phyloP scores from a whole-genome alignment of 176 grass and related monocot species.

The Leersia perrieri region DNA sequence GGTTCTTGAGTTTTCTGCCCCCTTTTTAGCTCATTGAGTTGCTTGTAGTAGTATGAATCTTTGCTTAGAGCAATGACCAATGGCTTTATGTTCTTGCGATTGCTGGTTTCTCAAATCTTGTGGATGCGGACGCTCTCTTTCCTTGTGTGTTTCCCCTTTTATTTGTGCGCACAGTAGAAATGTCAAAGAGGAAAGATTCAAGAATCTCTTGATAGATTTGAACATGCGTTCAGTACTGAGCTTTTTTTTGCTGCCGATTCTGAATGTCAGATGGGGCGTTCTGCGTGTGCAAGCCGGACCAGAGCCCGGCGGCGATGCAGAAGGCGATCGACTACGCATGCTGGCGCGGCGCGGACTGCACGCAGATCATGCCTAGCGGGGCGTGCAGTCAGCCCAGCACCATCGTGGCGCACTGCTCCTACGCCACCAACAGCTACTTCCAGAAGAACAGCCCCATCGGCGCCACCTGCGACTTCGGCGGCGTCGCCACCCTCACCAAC shows the following conservation, averaged over 20 bases:
- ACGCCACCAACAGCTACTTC: constrained; percentile 80
- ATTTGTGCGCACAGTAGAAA: not conserved
- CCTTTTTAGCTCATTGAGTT: not conserved
- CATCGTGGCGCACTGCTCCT: constrained; percentile 64
- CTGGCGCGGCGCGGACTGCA: constrained; percentile 74
- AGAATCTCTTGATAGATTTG: not conserved
- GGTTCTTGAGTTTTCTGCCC: not conserved
- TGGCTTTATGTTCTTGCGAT: not conserved
- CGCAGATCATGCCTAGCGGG: constrained; percentile 31
- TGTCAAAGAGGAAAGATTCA: not conserved
- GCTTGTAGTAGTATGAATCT: not conserved
- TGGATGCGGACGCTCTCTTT: not conserved
- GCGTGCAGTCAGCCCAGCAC: constrained; percentile 47
- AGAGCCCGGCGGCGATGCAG: constrained; percentile 49
- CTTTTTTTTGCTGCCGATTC: too few species aligned
- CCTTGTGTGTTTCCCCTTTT: not conserved
- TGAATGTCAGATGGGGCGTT: constrained; percentile 82
- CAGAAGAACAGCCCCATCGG: constrained; percentile 49
- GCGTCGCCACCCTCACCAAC: constrained; percentile 40
- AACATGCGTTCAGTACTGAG: not conserved
- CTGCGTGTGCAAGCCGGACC: constrained; percentile 64
- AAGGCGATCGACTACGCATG: constrained; percentile 89
- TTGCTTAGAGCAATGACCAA: not conserved
- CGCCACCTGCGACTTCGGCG: constrained; percentile 64
- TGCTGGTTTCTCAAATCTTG: not conserved